phyloP scores from a whole-genome alignment of 352 stramenopile genomes.

The Globisporangium carolinianum region DNA sequence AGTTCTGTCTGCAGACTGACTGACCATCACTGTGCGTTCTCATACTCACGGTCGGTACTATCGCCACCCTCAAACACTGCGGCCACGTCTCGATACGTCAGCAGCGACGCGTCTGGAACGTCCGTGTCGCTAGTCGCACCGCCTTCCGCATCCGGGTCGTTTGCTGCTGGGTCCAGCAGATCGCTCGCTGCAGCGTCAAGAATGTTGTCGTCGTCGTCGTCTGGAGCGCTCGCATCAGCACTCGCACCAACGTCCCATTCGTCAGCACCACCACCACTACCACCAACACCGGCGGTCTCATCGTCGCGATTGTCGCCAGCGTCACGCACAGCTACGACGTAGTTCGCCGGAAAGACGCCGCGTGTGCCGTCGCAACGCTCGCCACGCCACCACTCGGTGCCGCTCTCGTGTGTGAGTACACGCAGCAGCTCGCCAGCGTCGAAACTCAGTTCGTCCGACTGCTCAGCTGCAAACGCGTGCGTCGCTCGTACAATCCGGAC shows the following conservation, averaged over 20 bases:
- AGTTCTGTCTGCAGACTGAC: no score
- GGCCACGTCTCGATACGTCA: slow-evolving; percentile 7
- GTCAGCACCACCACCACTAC: background rate
- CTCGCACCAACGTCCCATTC: background rate
- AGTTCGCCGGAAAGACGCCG: slow-evolving; percentile 52
- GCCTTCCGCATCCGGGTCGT: background rate
- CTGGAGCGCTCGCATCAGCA: background rate
- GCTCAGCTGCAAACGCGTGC: slow-evolving; percentile 35
- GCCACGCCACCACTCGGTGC: slow-evolving; percentile 48
- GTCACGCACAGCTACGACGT: slow-evolving; percentile 18
- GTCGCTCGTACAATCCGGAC: slow-evolving; percentile 15
- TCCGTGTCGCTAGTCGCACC: background rate
- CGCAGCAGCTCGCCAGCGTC: slow-evolving; percentile 43
- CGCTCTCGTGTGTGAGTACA: slow-evolving; percentile 35
- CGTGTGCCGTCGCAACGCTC: slow-evolving; percentile 53
- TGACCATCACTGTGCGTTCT: no score
- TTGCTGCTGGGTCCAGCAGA: background rate
- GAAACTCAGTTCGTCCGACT: slow-evolving; percentile 45
- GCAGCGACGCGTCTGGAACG: background rate
- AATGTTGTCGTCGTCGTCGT: background rate
- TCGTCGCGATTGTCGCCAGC: background rate
- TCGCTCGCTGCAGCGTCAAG: background rate
- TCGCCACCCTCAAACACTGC: slow-evolving; percentile 1
- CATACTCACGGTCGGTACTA: no score
- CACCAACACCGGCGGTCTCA: background rate